A percentile compares a stretch with the other conserved stretches of the same genome.
Conservation (phyloP, 2,329 filamentous ascomycete species). For the Talaromyces piceae region DNA sequence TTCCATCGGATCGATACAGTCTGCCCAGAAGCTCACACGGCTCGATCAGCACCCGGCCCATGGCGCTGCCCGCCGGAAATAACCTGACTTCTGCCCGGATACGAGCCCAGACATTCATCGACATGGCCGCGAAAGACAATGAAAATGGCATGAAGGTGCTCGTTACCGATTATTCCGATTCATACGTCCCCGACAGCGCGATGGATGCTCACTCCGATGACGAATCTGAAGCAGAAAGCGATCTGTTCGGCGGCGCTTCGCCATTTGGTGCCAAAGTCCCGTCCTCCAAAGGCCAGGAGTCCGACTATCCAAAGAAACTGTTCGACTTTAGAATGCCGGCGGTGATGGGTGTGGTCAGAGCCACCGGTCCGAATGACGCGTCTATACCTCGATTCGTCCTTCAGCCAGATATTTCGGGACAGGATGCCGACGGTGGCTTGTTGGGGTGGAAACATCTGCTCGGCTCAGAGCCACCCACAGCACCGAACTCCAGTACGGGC, state of each 20-base stretch:
- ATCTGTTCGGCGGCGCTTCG: slow-evolving; percentile 9
- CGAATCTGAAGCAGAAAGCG: slow-evolving; percentile 5
- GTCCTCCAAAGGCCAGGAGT: slow-evolving; percentile 11
- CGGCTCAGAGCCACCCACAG: slow-evolving; percentile 18
- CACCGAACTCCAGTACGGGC: slow-evolving; percentile 1
- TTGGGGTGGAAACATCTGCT: slow-evolving; percentile 39
- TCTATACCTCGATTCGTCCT: slow-evolving; percentile 35
- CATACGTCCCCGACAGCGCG: slow-evolving; percentile 28
- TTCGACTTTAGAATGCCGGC: slow-evolving; percentile 36
- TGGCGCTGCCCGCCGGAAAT: slow-evolving; percentile 36
- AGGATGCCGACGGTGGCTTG: slow-evolving; percentile 38
- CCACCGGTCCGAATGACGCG: slow-evolving; percentile 18
- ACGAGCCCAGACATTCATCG: slow-evolving; percentile 39
- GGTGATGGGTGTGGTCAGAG: slow-evolving; percentile 33
- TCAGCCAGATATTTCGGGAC: slow-evolving; percentile 34
- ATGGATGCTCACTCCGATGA: slow-evolving; percentile 26
- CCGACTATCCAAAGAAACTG: slow-evolving; percentile 26
- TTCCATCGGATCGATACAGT: slow-evolving; percentile 34
- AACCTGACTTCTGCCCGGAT: slow-evolving; percentile 39
- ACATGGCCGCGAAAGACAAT: slow-evolving; percentile 34
- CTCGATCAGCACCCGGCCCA: slow-evolving; percentile 32
- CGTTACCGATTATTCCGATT: slow-evolving; percentile 36
- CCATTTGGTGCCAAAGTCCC: slow-evolving; percentile 3
- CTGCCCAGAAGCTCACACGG: slow-evolving; percentile 37
- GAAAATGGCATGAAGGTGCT: slow-evolving; percentile 34